Base-by-base conservation (phyloP, 2,329 filamentous ascomycete genomes). In the Ustilaginoidea virens region DNA sequence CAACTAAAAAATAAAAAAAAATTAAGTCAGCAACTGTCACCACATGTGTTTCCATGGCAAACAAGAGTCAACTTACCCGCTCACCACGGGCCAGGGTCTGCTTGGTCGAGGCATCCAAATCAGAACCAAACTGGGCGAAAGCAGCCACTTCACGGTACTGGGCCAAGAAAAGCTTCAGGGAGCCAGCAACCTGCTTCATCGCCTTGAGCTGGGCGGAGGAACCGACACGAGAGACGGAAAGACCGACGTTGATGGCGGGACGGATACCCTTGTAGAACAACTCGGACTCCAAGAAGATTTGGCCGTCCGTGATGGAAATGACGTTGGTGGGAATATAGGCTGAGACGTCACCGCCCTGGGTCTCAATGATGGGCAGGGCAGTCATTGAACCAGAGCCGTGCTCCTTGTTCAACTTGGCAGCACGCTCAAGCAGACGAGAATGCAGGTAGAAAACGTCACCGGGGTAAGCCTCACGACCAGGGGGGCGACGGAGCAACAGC, bases 181-280 rank as follows among this genome's bases (percentile, higher is more conserved):
- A 96, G 75, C 90, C 90, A 54, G 90, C 90, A 51, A 98, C 90
- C 74, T 98, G 90, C 78, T 98, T 98, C 90, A 98, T 98, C 67
- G 90, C 86, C 82, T 96, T 98, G 62, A 96, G 75, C 75, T 98
- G 90, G 58, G 90, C 90, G 60, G 90, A 83, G 55, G 90, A 98
- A 60, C 90, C 90, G 78, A 98, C 90, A 82, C 90, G 90, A 48
- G 90, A 98, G 50, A 98, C 90, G 52, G 90, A 98, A 49, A 98
- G 82, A 90, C 90, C 90, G 80, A 98, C 90, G 76, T 98, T 98
- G 64, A 98, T 98, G 68, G 90, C 90, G 51, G 90, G 90, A 56
- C 90, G 87, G 64, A 98, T 68, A 92, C 90, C 90, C 82, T 98
- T 98, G 83, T 94, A 96, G 80, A 96, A 98, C 43, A 96, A 74